phyloP scores from a whole-genome alignment of 2,329 filamentous ascomycete genomes.

The Rachicladosporium sp. region DNA sequence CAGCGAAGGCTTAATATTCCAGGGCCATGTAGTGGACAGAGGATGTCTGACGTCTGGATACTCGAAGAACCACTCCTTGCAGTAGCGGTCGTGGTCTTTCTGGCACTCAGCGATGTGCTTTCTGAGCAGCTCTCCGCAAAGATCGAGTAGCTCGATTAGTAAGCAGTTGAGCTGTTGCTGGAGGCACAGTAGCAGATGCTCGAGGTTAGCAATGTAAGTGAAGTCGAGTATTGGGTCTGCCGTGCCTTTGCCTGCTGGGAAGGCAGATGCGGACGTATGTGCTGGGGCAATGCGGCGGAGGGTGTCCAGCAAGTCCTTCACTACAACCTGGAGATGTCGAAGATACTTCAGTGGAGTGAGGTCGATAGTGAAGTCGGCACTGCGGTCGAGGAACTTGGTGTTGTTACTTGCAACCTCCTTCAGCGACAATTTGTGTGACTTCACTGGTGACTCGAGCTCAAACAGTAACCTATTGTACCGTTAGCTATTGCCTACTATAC shows the following conservation, averaged over 20 bases:
- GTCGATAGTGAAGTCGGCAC: slow-evolving; percentile 18
- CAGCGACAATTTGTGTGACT: slow-evolving; percentile 13
- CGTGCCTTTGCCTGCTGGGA: slow-evolving; percentile 13
- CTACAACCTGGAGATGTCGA: slow-evolving; percentile 17
- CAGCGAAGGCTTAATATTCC: slow-evolving; percentile 24
- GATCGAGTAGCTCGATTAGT: slow-evolving; percentile 8
- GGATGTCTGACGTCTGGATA: slow-evolving; percentile 21
- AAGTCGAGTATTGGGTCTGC: slow-evolving; percentile 21
- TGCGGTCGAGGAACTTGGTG: slow-evolving; percentile 25
- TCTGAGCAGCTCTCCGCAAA: slow-evolving; percentile 9
- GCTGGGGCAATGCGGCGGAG: slow-evolving; percentile 12
- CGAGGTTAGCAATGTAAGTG: slow-evolving; percentile 29
- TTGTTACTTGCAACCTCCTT: slow-evolving; percentile 21
- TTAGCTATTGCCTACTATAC: slow-evolving; percentile 2
- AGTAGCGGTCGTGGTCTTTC: slow-evolving; percentile 10
- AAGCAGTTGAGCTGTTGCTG: slow-evolving; percentile 22
- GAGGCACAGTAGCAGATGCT: slow-evolving; percentile 30
- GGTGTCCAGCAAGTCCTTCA: slow-evolving; percentile 22
- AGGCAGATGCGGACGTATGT: not conserved
- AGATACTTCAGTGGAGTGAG: slow-evolving; percentile 20
- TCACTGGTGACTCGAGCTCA: slow-evolving; percentile 5
- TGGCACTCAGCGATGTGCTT: slow-evolving; percentile 14
- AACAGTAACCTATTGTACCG: slow-evolving; percentile 6
- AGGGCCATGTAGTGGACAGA: slow-evolving; percentile 27
- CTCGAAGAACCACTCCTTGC: slow-evolving; percentile 20